Conservation (phyloP, 371 early-diverging fungal species). For the Choanephora cucurbitarum region DNA sequence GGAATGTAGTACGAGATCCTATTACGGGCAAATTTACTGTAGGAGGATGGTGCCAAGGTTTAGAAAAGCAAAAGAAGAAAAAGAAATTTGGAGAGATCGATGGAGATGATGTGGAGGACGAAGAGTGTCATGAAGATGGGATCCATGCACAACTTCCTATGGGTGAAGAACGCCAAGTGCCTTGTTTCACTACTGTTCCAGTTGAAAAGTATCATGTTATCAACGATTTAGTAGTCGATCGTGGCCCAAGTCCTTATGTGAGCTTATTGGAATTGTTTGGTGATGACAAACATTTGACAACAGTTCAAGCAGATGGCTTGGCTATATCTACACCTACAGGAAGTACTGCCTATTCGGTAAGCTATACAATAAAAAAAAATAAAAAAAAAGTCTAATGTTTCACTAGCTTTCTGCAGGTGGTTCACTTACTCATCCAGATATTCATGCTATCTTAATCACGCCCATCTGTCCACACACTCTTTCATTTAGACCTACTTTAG, state of each 20-base stretch:
- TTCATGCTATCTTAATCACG: conserved; percentile 89
- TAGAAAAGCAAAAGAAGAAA: conserved; percentile 13
- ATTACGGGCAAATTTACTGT: conserved; percentile 50
- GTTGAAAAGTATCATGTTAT: conserved; percentile 68
- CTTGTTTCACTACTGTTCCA: conserved; percentile 52
- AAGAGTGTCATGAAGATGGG: neutral
- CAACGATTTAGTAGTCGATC: conserved; percentile 86
- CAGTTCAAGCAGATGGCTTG: conserved; percentile 90
- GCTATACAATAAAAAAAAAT: conserved; percentile 9
- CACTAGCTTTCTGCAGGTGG: conserved; percentile 88
- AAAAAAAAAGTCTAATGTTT: no score
- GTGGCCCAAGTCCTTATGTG: conserved; percentile 91
- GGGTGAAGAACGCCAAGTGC: conserved; percentile 39
- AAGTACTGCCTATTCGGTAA: conserved; percentile 93
- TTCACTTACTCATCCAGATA: conserved; percentile 91
- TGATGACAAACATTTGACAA: conserved; percentile 82
- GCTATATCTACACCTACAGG: conserved; percentile 95
- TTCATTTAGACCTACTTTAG: conserved; percentile 92
- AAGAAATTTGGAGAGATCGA: conserved; percentile 55
- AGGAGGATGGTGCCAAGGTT: conserved; percentile 40
- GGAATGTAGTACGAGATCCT: conserved; percentile 46
- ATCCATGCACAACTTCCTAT: neutral
- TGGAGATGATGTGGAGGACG: conserved; percentile 34
- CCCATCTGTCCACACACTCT: conserved; percentile 97
- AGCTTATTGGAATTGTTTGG: conserved; percentile 89